Evolutionary conservation across 2,329 filamentous ascomycete genomes (phyloP).

Genomic region (Bipolaris bicolor): DNA sequence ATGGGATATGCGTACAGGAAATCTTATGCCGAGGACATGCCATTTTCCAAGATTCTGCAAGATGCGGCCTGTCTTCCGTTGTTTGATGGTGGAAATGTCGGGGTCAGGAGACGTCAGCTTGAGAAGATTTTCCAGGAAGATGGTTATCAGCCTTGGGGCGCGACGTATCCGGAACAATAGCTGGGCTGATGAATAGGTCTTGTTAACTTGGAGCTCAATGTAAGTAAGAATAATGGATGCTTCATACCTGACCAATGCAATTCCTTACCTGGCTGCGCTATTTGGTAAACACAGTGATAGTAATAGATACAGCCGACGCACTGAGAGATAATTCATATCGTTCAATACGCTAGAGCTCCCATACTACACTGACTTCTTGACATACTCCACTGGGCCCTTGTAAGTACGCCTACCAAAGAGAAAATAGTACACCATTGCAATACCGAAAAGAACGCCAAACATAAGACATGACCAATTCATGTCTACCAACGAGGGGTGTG

Average conservation of each 20-base stretch:
- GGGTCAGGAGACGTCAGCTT: conserved; percentile 57
- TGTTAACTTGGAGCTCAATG: neutral
- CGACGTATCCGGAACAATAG: conserved; percentile 15
- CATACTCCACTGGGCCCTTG: conserved; percentile 12
- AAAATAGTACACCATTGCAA: conserved; percentile 51
- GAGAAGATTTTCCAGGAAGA: conserved; percentile 54
- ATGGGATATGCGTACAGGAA: conserved; percentile 19
- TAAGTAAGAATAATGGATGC: neutral
- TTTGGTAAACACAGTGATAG: neutral
- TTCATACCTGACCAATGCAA: neutral
- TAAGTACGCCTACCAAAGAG: conserved; percentile 50
- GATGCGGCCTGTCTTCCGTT: conserved; percentile 95
- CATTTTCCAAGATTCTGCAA: conserved; percentile 69
- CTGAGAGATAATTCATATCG: neutral
- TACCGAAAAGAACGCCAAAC: conserved; percentile 50
- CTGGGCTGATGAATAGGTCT: no score
- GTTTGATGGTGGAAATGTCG: conserved; percentile 63
- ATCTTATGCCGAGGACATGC: conserved; percentile 52
- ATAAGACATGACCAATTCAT: conserved; percentile 56
- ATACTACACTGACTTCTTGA: neutral
- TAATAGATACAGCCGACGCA: neutral
- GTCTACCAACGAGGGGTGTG: conserved; percentile 20
- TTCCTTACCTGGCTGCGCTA: neutral
- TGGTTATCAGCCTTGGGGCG: conserved; percentile 56
- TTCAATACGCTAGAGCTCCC: neutral